Evolutionary conservation across 495 filamentous ascomycete species (phyloP), one percentile per base, ranked within the genome.

Genomic region (Umbilicaria muhlenbergii): DNA sequence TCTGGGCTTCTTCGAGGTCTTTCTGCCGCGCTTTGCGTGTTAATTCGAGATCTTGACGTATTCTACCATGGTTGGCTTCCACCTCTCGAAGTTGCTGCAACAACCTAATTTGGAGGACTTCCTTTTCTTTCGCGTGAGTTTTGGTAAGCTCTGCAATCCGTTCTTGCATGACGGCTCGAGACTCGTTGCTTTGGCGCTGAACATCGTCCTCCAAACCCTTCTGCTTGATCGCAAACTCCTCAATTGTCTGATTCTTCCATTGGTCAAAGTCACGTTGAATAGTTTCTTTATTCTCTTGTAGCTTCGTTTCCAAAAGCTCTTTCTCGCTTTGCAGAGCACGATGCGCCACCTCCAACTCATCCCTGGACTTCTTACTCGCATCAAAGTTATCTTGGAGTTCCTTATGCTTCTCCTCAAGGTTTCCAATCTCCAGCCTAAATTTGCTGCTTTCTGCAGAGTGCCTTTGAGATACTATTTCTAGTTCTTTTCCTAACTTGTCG

Each of bases 351-450:
- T 69, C 59, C 51, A 74, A 58, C 50, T 71, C 61, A 39, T 65
- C 58, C 37, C 64, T 65, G 21, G 55, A 54, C 42, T 60, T 65
- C 39, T 67, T 63, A 5, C 63, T 64, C 13, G 50, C 51, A 6
- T 53, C 53, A 15, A 70, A 41, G 24, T 47, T 62, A 21, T 70
- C 60, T 47, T 69, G 59, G 7, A 76, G 56, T 33, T 74, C 68
- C 21, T 65, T 68, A 18, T 75, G 61, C 51, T 70, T 66, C 33
- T 70, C 70, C 37, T 74, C 70, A 15, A 79, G 53, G 44, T 75
- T 71, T 18, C 64, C 65, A 5, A 81, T 61, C 53, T 82, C 78
- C 28, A 67, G 58, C 11, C 66, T 70, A 4, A 74, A 56, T 38
- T 70, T 65, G 33, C 62, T 67, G 34, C 59, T 65, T 47, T 74